phyloP scores from a whole-genome alignment of 371 early-diverging fungal genomes.

The Saksenaea oblongispora region DNA sequence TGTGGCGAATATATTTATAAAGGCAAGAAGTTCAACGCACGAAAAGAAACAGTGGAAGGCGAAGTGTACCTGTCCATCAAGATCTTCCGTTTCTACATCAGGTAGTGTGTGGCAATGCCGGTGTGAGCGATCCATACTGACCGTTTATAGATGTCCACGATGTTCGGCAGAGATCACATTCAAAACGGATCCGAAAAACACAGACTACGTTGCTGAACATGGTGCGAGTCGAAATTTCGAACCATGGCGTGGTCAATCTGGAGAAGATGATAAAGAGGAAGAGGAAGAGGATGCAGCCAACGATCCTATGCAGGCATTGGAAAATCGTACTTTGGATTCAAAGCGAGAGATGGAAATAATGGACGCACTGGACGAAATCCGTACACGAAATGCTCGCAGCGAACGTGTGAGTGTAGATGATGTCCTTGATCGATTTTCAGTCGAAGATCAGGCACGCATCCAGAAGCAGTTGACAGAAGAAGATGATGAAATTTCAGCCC shows the following conservation, averaged over 20 bases:
- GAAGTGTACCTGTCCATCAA: conserved; percentile 87
- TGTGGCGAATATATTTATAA: conserved; percentile 97
- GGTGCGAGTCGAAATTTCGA: conserved; percentile 96
- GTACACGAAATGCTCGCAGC: conserved; percentile 80
- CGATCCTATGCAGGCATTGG: conserved; percentile 93
- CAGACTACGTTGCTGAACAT: conserved; percentile 93
- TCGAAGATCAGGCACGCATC: conserved; percentile 42
- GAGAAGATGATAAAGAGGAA: conserved; percentile 62
- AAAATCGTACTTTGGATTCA: conserved; percentile 89
- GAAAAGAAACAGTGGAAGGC: conserved; percentile 84
- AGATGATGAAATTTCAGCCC: conserved; percentile 69
- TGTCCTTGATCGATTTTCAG: conserved; percentile 55
- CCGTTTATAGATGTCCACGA: conserved; percentile 74
- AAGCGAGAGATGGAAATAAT: conserved; percentile 96
- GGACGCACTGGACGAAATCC: conserved; percentile 94
- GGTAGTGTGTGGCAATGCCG: conserved; percentile 16
- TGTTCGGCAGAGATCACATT: conserved; percentile 97
- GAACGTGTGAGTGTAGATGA: conserved; percentile 77
- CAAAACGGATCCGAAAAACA: conserved; percentile 97
- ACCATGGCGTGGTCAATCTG: conserved; percentile 85
- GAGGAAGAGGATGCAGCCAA: conserved; percentile 79
- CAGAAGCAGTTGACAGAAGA: conserved; percentile 43
- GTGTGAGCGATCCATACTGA: neutral
- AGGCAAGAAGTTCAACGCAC: conserved; percentile 97
- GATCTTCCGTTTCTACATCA: conserved; percentile 95